These are phyloP conservation scores for Bullera alba DNA, from an alignment of 768 basidiomycete species.

Conservation along the genomic window DNA sequence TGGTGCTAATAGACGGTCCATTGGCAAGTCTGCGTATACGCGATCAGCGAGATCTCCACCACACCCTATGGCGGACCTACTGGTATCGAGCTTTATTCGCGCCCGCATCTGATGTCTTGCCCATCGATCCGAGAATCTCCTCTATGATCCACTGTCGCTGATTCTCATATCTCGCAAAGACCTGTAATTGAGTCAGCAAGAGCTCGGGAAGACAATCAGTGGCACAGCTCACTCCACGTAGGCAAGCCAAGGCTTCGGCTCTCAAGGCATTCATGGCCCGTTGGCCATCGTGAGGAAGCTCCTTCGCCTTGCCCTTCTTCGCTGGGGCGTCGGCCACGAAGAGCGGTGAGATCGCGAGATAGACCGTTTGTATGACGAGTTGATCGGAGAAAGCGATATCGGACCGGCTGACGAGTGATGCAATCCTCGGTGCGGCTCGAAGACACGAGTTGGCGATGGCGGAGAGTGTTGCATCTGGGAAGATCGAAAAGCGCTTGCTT, in stretches of 20 bases:
- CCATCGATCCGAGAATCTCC: constrained; percentile 83
- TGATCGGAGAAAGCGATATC: constrained; percentile 73
- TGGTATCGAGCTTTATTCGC: constrained; percentile 83
- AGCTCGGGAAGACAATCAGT: neutral
- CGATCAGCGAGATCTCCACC: constrained; percentile 3
- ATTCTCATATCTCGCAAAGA: constrained; percentile 75
- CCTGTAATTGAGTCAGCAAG: constrained; percentile 51
- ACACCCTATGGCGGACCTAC: constrained; percentile 51
- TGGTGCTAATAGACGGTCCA: constrained; percentile 83
- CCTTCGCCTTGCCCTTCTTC: constrained; percentile 53
- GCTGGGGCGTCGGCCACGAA: constrained; percentile 68
- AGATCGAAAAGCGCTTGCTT: constrained; percentile 10
- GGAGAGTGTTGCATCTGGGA: constrained; percentile 24
- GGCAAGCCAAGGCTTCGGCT: constrained; percentile 71
- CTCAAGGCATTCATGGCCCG: constrained; percentile 75
- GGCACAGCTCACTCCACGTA: constrained; percentile 64
- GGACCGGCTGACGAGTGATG: constrained; percentile 63
- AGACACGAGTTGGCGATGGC: constrained; percentile 63
- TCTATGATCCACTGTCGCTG: constrained; percentile 98
- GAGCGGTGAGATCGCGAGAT: constrained; percentile 88
- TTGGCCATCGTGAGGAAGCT: constrained; percentile 60
- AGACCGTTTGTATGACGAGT: constrained; percentile 86
- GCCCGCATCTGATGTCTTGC: constrained; percentile 81
- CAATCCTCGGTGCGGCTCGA: constrained; percentile 66
- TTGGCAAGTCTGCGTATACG: constrained; percentile 64